Evolutionary conservation across 2,329 filamentous ascomycete genomes (phyloP), one percentile per base, ranked within the genome.

Genomic region (Talaromyces marneffei): DNA sequence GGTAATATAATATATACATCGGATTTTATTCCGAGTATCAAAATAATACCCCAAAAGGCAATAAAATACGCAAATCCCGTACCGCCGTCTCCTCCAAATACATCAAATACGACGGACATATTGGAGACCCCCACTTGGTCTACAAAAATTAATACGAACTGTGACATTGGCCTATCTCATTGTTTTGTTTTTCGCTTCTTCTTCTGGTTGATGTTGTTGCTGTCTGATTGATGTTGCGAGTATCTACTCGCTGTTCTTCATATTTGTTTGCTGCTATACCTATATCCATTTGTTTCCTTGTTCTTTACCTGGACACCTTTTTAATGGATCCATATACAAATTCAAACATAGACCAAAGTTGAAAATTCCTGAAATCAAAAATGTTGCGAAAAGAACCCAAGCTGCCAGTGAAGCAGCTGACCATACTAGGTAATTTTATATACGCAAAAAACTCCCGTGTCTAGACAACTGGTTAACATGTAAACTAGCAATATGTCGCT

Each of bases 381-480:
- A 68, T 69, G 65, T 65, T 64, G 57, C 66, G 68, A 57, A 67
- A 66, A 62, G 63, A 69, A 55, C 83, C 85, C 27, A 89, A 86
- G 79, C 81, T 94, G 80, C 90, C 91, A 0, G 80, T 85, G 44
- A 84, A 87, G 81, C 91, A 95, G 78, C 80, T 95, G 70, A 78
- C 86, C 46, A 92, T 95, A 71, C 78, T 95, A 65, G 87, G 89
- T 92, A 82, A 80, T 71, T 67, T 40, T 18, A 37, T 1, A n/a
- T 2, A 27, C 6, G 6, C n/a, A 4, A 14, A 58, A 5, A 4
- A 7, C 20, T 7, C 4, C 31, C 12, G 2, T 48, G 2, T 25
- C 29, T 40, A 2, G n/a, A 23, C 37, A 53, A 10, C 8, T 6
- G 20, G 29, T 29, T 46, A 20, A 50, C 53, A 29, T 39, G 48